These are phyloP conservation scores for Phytophthora kernoviae DNA, from an alignment of 352 stramenopile species.

Conservation along the genomic window DNA sequence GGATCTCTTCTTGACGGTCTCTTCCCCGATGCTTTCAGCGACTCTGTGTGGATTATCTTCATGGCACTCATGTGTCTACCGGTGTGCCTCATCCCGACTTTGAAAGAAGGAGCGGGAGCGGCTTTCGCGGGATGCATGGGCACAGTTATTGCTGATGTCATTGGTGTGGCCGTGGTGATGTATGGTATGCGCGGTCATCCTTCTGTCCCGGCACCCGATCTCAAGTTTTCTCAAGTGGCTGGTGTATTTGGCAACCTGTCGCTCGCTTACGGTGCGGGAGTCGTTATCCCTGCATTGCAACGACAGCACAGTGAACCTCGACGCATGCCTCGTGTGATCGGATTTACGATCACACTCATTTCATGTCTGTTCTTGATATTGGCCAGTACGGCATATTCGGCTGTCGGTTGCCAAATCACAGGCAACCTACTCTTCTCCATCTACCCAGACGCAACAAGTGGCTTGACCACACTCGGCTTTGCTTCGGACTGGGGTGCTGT, in stretches of 20 bases:
- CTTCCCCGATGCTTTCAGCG: conserved; percentile 48
- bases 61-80: conserved; percentile 55
- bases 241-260: conserved; percentile 63
- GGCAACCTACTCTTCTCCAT: conserved; percentile 72
- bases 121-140: conserved; percentile 57
- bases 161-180: conserved; percentile 51
- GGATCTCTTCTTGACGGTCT: conserved; percentile 45
- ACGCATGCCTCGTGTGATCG: conserved; percentile 61
- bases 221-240: conserved; percentile 53
- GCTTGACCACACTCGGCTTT: conserved; percentile 44
- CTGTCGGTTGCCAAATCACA: conserved; percentile 63
- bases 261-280: conserved; percentile 56
- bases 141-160: conserved; percentile 57
- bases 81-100: conserved; percentile 57
- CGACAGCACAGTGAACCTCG: conserved; percentile 59
- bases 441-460: conserved; percentile 32
- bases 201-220: conserved; percentile 37
- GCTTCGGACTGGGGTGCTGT: conserved; percentile 35
- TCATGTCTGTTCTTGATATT: conserved; percentile 58
- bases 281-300: conserved; percentile 62
- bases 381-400: conserved; percentile 51
- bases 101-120: conserved; percentile 57
- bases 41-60: conserved; percentile 61
- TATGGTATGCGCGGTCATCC: conserved; percentile 59
- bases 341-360: conserved; percentile 54